Evolutionary conservation across 108 stramenopile species (phyloP).

Genomic region (Pseudonitzschia pungens): DNA sequence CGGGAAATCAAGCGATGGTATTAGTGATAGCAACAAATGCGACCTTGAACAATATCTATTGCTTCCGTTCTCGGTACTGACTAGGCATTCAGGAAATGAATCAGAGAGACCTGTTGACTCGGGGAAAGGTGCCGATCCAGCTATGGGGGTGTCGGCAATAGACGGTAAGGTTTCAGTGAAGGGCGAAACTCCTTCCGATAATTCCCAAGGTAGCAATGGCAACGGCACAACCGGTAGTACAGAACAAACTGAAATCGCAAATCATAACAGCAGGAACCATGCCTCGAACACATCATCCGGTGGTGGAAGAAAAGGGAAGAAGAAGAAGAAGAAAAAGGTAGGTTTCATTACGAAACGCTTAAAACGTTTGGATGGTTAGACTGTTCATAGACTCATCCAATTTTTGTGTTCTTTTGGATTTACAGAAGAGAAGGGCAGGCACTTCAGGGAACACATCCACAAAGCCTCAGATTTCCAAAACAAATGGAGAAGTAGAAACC

Average conservation of each 20-base stretch:
- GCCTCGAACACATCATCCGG: not conserved
- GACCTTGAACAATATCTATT: not conserved
- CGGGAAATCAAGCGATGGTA: not conserved
- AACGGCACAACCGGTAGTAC: not conserved
- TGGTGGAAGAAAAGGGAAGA: conserved; percentile 23
- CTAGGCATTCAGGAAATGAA: not conserved
- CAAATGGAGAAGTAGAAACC: not conserved
- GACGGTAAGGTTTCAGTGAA: not conserved
- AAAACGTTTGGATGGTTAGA: not conserved
- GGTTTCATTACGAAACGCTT: not conserved
- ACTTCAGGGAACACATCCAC: not conserved
- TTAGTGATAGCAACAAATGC: not conserved
- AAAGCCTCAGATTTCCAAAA: not conserved
- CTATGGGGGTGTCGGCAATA: not conserved
- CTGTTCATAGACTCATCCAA: not conserved
- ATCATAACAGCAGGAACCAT: not conserved
- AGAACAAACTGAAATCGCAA: not conserved
- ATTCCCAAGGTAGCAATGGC: not conserved
- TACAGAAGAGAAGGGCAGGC: not conserved
- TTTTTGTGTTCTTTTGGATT: not conserved
- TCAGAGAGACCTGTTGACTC: not conserved
- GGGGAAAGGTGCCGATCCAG: not conserved
- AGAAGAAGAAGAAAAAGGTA: conserved; percentile 47
- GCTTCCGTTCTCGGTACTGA: not conserved
- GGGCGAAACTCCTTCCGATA: not conserved